phyloP scores from a whole-genome alignment of 371 early-diverging fungal genomes.

The Neoconidiobolus thromboides region DNA sequence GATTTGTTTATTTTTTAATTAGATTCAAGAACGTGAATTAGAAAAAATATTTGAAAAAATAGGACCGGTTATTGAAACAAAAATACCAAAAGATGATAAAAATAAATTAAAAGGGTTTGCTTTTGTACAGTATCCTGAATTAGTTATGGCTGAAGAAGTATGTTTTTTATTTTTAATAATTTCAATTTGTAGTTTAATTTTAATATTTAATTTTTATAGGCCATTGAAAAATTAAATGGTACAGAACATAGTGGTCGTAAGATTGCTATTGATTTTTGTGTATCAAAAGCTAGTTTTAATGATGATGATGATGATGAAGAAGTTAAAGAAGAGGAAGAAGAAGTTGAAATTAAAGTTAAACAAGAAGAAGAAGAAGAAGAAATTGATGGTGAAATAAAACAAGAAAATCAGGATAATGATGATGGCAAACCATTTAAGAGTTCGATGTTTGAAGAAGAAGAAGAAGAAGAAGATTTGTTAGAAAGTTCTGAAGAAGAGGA shows the following conservation, averaged over 20 bases:
- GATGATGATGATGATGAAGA: conserved; percentile 14
- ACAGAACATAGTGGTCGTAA: conserved; percentile 41
- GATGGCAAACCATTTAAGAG: conserved; percentile 15
- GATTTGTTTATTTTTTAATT: neutral
- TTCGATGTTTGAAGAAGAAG: conserved; percentile 10
- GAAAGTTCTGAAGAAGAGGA: conserved; percentile 20
- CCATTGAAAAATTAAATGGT: conserved; percentile 57
- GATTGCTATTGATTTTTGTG: conserved; percentile 70
- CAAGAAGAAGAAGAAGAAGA: conserved; percentile 7
- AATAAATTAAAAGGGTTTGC: conserved; percentile 70
- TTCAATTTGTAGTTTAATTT: neutral
- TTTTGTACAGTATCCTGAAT: conserved; percentile 57
- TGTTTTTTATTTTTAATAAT: neutral
- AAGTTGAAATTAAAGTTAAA: conserved; percentile 11
- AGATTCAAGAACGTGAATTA: conserved; percentile 38
- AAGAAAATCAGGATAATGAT: conserved; percentile 14
- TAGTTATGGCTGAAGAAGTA: conserved; percentile 40
- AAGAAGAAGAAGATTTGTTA: conserved; percentile 10
- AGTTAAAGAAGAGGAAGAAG: conserved; percentile 9
- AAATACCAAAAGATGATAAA: conserved; percentile 47
- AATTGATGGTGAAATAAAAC: conserved; percentile 9
- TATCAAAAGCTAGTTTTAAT: conserved; percentile 49
- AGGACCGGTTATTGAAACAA: conserved; percentile 41
- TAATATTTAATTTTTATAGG: conserved; percentile 14
- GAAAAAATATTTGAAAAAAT: conserved; percentile 27